Evolutionary conservation across 768 basidiomycete genomes (phyloP).

Genomic region (Hemileccinum impolitum): DNA sequence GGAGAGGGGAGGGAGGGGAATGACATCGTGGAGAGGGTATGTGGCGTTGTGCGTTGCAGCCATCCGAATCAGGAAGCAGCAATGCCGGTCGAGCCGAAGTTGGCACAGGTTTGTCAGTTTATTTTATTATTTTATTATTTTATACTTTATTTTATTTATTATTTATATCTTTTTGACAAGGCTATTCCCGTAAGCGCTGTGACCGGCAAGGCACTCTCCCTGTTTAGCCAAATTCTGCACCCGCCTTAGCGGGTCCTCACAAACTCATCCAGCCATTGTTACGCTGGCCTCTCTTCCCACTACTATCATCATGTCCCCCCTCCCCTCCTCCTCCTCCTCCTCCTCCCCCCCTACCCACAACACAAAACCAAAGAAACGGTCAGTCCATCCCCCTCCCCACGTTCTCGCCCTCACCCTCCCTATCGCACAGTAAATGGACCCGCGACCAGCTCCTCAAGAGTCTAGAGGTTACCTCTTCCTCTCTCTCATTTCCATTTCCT

Average conservation of each 20-base stretch:
- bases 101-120: too few relatives aligned
- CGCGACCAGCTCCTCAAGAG: constrained; percentile 39
- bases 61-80: too few relatives aligned
- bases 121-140: too few relatives aligned
- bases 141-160: neutral
- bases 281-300: constrained; percentile 36
- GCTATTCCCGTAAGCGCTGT: constrained; percentile 32
- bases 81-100: too few relatives aligned
- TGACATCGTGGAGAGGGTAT: too few relatives aligned
- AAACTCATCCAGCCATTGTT: constrained; percentile 41
- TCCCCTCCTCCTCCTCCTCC: constrained; percentile 26
- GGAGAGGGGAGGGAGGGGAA: too few relatives aligned
- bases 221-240: constrained; percentile 34
- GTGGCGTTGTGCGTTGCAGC: too few relatives aligned
- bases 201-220: constrained; percentile 36
- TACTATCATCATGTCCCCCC: constrained; percentile 34
- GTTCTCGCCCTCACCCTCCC: constrained; percentile 22
- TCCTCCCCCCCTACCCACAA: constrained; percentile 19
- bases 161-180: neutral
- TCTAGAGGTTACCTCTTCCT: constrained; percentile 34
- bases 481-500: constrained; percentile 11
- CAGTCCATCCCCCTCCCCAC: constrained; percentile 10
- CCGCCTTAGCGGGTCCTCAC: constrained; percentile 30
- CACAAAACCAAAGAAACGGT: constrained; percentile 35
- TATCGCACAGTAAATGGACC: constrained; percentile 31